phyloP scores from a whole-genome alignment of 2,329 filamentous ascomycete genomes.

The Verticillium nubilum region DNA sequence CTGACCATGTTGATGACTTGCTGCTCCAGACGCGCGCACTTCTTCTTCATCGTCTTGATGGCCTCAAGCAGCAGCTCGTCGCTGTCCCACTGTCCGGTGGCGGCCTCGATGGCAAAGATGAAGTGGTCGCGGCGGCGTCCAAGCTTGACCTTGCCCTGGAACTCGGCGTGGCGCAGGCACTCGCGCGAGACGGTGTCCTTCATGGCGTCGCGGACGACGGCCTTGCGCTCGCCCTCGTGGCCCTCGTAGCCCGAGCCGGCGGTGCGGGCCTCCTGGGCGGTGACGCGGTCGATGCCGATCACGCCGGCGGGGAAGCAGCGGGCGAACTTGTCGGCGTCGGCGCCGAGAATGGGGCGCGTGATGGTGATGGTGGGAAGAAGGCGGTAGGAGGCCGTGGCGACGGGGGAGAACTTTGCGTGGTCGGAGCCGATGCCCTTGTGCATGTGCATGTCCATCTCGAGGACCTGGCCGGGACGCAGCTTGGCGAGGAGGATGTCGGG shows the following conservation, averaged over 20 bases:
- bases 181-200: constrained; percentile 94
- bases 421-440: constrained; percentile 91
- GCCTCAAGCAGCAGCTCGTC: constrained; percentile 91
- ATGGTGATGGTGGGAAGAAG: constrained; percentile 87
- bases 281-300: constrained; percentile 71
- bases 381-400: constrained; percentile 90
- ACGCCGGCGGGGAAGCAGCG: constrained; percentile 87
- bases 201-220: constrained; percentile 83
- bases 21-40: constrained; percentile 69
- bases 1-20: constrained; percentile 62
- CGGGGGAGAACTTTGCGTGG: constrained; percentile 95
- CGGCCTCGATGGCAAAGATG: constrained; percentile 95
- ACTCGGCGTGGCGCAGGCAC: constrained; percentile 85
- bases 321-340: constrained; percentile 83
- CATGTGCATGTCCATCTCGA: constrained; percentile 85
- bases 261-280: constrained; percentile 56
- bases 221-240: constrained; percentile 75
- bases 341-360: constrained; percentile 73
- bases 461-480: constrained; percentile 81
- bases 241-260: constrained; percentile 63
- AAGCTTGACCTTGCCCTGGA: constrained; percentile 91
- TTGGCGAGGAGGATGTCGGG: constrained; percentile 94
- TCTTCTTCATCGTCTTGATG: constrained; percentile 77
- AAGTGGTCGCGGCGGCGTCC: constrained; percentile 91
- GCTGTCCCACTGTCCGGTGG: constrained; percentile 89